phyloP scores from a whole-genome alignment of 768 basidiomycete species.

The Russula virescens region DNA sequence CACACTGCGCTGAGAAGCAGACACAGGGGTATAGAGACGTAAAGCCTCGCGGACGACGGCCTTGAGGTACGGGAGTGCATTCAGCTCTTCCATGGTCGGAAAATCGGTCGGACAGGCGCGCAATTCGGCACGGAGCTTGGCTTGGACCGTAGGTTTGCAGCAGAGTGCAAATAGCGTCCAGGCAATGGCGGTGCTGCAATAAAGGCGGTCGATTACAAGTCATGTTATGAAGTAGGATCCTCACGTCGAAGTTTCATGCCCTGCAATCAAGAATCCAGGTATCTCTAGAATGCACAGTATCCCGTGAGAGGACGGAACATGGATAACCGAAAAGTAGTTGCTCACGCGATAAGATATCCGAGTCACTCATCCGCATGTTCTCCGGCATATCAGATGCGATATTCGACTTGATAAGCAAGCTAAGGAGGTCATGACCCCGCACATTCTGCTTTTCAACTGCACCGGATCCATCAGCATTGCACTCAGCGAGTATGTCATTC shows the following conservation, averaged over 20 bases:
- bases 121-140: slow-evolving; percentile 33
- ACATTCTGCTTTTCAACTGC: slow-evolving; percentile 20
- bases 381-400: slow-evolving; percentile 30
- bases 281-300: slow-evolving; percentile 26
- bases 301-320: background rate
- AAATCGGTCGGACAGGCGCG: slow-evolving; percentile 24
- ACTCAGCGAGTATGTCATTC: slow-evolving; percentile 26
- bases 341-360: slow-evolving; percentile 30
- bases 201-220: background rate
- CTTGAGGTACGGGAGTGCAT: slow-evolving; percentile 32
- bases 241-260: slow-evolving; percentile 28
- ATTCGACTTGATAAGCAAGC: slow-evolving; percentile 31
- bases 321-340: background rate
- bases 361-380: slow-evolving; percentile 28
- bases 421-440: slow-evolving; percentile 29
- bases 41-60: slow-evolving; percentile 31
- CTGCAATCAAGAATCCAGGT: slow-evolving; percentile 31
- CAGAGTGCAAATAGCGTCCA: slow-evolving; percentile 35
- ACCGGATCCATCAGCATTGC: background rate
- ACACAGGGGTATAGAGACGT: slow-evolving; percentile 28
- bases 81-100: slow-evolving; percentile 30
- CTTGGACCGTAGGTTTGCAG: slow-evolving; percentile 31
- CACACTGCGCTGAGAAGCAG: slow-evolving; percentile 27
- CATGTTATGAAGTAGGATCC: background rate
- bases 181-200: slow-evolving; percentile 28